Evolutionary conservation across 2,329 filamentous ascomycete species (phyloP), one percentile per base, ranked within the genome.

Genomic region (Lachnum nothofagi): DNA sequence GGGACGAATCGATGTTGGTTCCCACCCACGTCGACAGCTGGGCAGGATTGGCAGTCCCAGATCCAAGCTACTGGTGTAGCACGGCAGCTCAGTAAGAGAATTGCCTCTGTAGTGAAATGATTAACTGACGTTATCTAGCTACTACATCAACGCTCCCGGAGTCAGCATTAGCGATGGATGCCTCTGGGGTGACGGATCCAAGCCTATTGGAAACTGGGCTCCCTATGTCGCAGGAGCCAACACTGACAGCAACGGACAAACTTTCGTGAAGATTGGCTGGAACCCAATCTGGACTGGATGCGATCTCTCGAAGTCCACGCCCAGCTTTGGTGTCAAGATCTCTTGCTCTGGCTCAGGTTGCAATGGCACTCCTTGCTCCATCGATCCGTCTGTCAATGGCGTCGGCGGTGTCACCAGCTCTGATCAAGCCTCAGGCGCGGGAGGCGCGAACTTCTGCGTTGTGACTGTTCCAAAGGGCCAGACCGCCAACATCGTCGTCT

Each of bases 1-100:
- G 86, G 42, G 85, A 88, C 60, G 86, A 91, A 70, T 83, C 83
- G 52, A 91, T 91, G 86, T 73, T 90, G 58, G 90, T 90, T 60
- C 85, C 86, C 14, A 91, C 85, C n/a, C 67, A 82, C 54, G 82
- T 90, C 40, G 62, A 72, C 19, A 69, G 72, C 53, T 63, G 62
- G 20, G 72, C 73, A n/a, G 76, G 75, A 24, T 72, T 91, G 46
- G 85, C 87, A 42, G 85, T 91, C 29, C 87, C 87, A 7, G 83
- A 75, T 48, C 69, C 75, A 16, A 75, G 70, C 48, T 91, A 91
- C 68, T 91, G 86, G 86, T 79, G 74, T 58, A 68, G 70, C 38
- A 90, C 86, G 10, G 79, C 86, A 50, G 84, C 87, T 50, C 87
- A 91, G 80, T 87, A 74, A 74, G 82, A 74, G 5, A 25, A 35